phyloP scores from a whole-genome alignment of 208 protist genomes.

The Leishmania arabica region DNA sequence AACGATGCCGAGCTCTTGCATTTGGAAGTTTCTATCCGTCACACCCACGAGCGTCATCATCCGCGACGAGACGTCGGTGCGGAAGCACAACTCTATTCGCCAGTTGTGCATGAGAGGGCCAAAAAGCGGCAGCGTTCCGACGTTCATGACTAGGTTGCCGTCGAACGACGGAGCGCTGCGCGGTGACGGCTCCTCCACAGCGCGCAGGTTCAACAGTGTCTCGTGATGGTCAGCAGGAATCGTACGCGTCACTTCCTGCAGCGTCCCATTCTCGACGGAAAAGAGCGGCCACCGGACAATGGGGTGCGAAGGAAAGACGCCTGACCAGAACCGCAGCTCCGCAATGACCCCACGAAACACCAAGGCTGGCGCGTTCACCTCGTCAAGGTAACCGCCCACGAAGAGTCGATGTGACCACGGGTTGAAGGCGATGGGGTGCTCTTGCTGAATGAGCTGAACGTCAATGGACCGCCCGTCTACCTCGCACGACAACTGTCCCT shows the following conservation, averaged over 20 bases:
- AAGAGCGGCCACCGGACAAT: slow-evolving; percentile 79
- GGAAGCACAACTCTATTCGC: slow-evolving; percentile 85
- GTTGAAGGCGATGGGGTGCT: slow-evolving; percentile 90
- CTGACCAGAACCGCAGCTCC: slow-evolving; percentile 81
- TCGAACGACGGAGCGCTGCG: slow-evolving; percentile 72
- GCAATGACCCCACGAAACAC: slow-evolving; percentile 76
- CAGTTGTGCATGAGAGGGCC: slow-evolving; percentile 90
- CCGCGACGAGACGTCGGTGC: slow-evolving; percentile 67
- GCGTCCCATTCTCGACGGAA: slow-evolving; percentile 46
- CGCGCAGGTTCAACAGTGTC: slow-evolving; percentile 65
- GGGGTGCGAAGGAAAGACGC: slow-evolving; percentile 43
- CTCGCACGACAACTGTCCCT: slow-evolving; percentile 63
- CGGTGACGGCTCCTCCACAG: slow-evolving; percentile 51
- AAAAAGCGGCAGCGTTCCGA: slow-evolving; percentile 72
- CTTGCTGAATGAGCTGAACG: slow-evolving; percentile 81
- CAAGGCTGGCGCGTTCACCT: slow-evolving; percentile 54
- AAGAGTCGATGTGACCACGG: slow-evolving; percentile 87
- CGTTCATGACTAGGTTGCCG: slow-evolving; percentile 75
- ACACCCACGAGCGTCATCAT: slow-evolving; percentile 85
- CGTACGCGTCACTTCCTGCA: slow-evolving; percentile 68
- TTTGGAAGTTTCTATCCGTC: slow-evolving; percentile 83
- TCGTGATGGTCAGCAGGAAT: slow-evolving; percentile 80
- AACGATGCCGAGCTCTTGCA: slow-evolving; percentile 87
- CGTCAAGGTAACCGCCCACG: slow-evolving; percentile 79
- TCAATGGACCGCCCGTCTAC: slow-evolving; percentile 61